phyloP scores from a whole-genome alignment of 2,329 filamentous ascomycete genomes.

The Fonsecaea pugnacius region DNA sequence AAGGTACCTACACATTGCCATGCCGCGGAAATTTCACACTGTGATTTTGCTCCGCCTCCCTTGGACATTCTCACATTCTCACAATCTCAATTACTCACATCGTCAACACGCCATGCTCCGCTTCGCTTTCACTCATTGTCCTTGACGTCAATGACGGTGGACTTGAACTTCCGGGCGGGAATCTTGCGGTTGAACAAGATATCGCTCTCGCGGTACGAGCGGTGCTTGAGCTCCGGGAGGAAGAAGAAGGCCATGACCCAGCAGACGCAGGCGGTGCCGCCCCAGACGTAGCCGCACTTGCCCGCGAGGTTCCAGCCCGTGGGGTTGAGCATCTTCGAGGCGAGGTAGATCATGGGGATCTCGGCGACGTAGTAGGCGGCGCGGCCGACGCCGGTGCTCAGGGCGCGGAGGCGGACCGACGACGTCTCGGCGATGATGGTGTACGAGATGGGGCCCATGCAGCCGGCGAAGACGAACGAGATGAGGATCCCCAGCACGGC shows the following conservation, averaged over 20 bases:
- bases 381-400: conserved; percentile 69
- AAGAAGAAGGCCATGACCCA: conserved; percentile 54
- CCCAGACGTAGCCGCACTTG: conserved; percentile 66
- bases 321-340: conserved; percentile 49
- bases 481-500: conserved; percentile 67
- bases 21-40: no score
- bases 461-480: conserved; percentile 67
- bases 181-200: conserved; percentile 62
- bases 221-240: conserved; percentile 62
- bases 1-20: no score
- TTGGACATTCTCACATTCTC: neutral
- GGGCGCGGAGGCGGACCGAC: conserved; percentile 64
- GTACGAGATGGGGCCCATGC: conserved; percentile 67
- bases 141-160: conserved; percentile 57
- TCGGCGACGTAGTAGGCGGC: conserved; percentile 67
- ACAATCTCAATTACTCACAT: no score
- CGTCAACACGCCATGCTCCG: neutral
- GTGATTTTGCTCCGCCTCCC: no score
- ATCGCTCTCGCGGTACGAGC: conserved; percentile 66
- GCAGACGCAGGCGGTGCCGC: conserved; percentile 61
- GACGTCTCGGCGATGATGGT: conserved; percentile 71
- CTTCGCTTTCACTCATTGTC: conserved; percentile 62
- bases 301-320: conserved; percentile 53
- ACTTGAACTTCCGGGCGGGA: conserved; percentile 57
- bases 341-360: conserved; percentile 68